Base-by-base conservation (phyloP, 2,329 filamentous ascomycete genomes). In the Dactylonectria estremocensis region DNA sequence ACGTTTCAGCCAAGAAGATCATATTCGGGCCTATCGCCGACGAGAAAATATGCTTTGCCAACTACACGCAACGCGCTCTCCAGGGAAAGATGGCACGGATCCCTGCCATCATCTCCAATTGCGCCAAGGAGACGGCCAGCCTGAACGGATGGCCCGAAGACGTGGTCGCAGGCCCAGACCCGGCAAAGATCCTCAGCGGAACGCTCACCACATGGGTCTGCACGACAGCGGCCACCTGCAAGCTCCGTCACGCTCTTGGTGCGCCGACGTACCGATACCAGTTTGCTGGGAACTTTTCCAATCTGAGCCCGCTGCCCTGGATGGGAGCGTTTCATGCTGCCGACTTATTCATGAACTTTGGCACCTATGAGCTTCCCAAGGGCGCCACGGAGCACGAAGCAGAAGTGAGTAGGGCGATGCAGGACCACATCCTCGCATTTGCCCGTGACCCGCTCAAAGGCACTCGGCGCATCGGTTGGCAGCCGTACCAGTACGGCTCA, bases 311-410 rank as follows among this genome's bases (percentile, higher is more conserved):
- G 0, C 73, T 74, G 28, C 65, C 74, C 2, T 85, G 82, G 81
- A 75, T 84, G 50, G 83, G 83, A 6, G 82, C 82, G 1, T 85
- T 81, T 58, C 83, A 85, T 65, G 77, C 75, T 46, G 74, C 74
- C 7, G 81, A 84, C 55, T 71, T 81, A 22, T 78, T 80, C 13
- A 66, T 83, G 70, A 67, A 80, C 28, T 81, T 83, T 69, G 82
- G 81, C 2, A 83, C 82, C 1, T 80, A 82, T 61, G 56, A 61
- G 3, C 64, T 74, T 16, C 58, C 74, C 50, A 73, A 71, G 9
- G 64, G 66, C n/a, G 69, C 73, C n/a, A 76, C 76, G 24, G 57
- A 68, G 28, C 72, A 73, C 54, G 71, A 78, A 49, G 65, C 68
- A 4, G 72, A 72, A 28, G 68, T 72, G 4, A 76, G 74, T 68